Base-by-base conservation (phyloP, 371 early-diverging fungal genomes). In the Lichtheimia hyalospora region DNA sequence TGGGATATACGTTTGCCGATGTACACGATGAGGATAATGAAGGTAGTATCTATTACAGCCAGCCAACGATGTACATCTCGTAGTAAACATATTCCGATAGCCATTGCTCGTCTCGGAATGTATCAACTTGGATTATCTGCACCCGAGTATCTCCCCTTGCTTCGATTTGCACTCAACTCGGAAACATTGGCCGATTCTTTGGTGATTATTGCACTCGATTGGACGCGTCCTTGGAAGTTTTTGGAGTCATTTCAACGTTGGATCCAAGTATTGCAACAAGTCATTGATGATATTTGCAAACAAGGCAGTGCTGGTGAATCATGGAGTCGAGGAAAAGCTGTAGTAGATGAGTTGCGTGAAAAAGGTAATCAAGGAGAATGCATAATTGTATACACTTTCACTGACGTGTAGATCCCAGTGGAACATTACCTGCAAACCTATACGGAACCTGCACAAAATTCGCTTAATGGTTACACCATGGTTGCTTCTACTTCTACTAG, bases 221-320 rank as follows among this genome's bases (percentile, higher is more conserved):
- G 97, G 97, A 82, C 89, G 39, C 82, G 83, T 70, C 97, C 97
- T 16, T 95, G 95, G 94, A 76, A 72, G 42, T 96, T 96, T 70
- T 66, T 96, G 66, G 87, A 90, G 57, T 80, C 87, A 24, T 76
- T 96, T 58, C 85, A 92, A 61, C 78, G 88, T 54, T 96, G 96
- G 95, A 73, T 92, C 49, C 66, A 79, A 49, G 84, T 94, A 20
- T 75, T 97, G 42, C 82, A 88, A 56, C 68, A 69, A n/a, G 79
- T 84, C 1, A 78, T 90, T 20, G 68, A 89, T 34, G 74, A 77
- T 41, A 82, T 92, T 44, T 73, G 81, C 50, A 82, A 75, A 46
- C 87, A 89, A 58, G 88, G 87, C 1, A 69, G 63, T 46, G 73
- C 79, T 23, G 74, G 74, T 15, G 71, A 76, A 23, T 60, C 70